Conservation (phyloP, 176 grass and related monocot species). For the Carex cristatella region DNA sequence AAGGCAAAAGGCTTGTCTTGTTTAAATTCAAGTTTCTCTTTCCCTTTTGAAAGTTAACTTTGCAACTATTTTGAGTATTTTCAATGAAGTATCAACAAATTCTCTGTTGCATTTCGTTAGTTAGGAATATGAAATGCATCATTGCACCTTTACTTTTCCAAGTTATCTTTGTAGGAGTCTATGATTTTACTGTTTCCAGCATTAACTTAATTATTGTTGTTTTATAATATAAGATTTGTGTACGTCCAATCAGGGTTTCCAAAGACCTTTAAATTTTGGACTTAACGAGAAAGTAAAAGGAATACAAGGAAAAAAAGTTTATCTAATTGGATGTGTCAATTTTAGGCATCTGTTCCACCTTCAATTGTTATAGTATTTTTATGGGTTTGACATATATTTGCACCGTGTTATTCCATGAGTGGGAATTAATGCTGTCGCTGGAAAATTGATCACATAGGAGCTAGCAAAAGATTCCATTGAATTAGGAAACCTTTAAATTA, state of each 20-base stretch:
- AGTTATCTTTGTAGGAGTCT: neutral
- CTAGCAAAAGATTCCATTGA: neutral
- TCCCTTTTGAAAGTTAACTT: neutral
- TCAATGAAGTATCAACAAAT: neutral
- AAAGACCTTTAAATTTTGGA: neutral
- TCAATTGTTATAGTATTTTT: constrained; percentile 11
- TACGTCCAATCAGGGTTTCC: neutral
- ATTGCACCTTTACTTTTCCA: neutral
- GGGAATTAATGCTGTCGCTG: constrained; percentile 1
- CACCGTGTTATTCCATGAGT: constrained; percentile 11
- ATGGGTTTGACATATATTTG: neutral
- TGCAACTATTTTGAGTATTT: neutral
- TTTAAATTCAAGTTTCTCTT: neutral
- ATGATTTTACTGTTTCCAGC: neutral
- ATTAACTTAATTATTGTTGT: neutral
- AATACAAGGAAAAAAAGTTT: constrained; percentile 12
- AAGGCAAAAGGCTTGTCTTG: neutral
- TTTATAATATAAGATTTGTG: neutral
- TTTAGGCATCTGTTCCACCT: neutral
- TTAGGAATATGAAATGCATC: neutral
- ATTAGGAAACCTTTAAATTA: neutral
- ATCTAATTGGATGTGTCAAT: neutral
- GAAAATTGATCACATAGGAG: constrained; percentile 2
- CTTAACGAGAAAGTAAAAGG: neutral
- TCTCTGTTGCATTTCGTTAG: neutral